A percentile compares a stretch with the other conserved stretches of the same genome.
phyloP scores from a whole-genome alignment of 2,329 filamentous ascomycete species.

The Achaetomium macrosporum region DNA sequence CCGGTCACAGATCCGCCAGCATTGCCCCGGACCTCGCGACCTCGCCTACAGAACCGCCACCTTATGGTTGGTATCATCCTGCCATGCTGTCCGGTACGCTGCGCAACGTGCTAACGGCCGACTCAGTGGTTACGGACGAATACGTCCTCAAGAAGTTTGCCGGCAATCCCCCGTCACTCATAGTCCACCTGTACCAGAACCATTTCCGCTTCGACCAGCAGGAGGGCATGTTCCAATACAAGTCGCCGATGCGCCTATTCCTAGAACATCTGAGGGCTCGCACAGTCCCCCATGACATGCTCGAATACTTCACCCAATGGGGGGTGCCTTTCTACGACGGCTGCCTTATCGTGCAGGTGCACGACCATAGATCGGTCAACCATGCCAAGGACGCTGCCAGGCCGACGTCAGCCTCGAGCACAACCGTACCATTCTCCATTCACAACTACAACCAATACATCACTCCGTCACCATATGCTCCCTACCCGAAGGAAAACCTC shows the following conservation, averaged over 20 bases:
- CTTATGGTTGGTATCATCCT: constrained; percentile 42
- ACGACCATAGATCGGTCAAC: constrained; percentile 71
- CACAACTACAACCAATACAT: constrained; percentile 89
- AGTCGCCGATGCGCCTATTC: constrained; percentile 79
- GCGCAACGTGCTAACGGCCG: constrained; percentile 4
- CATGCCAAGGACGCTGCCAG: constrained; percentile 54
- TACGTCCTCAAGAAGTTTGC: constrained; percentile 80
- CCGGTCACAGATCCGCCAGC: constrained; percentile 44
- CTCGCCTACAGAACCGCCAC: constrained; percentile 40
- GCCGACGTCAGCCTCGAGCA: constrained; percentile 51
- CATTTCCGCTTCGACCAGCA: constrained; percentile 93
- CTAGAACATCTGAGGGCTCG: constrained; percentile 70
- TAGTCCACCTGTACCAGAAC: constrained; percentile 76
- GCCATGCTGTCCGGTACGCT: neutral
- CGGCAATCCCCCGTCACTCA: constrained; percentile 65
- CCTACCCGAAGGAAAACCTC: constrained; percentile 59
- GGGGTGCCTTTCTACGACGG: constrained; percentile 86
- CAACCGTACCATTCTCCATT: constrained; percentile 69
- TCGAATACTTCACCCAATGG: constrained; percentile 66
- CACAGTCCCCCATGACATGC: constrained; percentile 83
- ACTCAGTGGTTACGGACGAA: constrained; percentile 45
- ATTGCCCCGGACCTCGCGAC: constrained; percentile 38
- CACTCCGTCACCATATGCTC: constrained; percentile 79
- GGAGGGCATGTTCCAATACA: constrained; percentile 86
- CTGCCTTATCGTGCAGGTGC: constrained; percentile 89